Conservation (phyloP, 352 stramenopile genomes). For the Halophytophthora batemanensis region DNA sequence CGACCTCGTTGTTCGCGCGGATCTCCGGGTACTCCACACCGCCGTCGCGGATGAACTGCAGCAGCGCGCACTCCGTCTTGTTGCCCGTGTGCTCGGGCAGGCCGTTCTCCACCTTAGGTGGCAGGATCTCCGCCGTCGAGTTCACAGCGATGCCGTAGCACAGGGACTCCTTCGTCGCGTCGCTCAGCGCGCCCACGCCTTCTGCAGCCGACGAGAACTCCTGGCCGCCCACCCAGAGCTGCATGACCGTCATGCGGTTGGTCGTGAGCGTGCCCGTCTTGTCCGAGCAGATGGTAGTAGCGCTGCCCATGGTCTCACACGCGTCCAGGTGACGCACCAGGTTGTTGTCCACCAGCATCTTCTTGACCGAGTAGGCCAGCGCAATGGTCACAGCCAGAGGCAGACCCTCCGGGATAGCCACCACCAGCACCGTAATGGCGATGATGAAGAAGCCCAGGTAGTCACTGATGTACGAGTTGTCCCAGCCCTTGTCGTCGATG, state of each 20-base stretch:
- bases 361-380: constrained; percentile 91
- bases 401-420: constrained; percentile 95
- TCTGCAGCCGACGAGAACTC: constrained; percentile 40
- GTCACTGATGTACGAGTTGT: constrained; percentile 29
- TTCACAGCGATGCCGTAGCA: constrained; percentile 50
- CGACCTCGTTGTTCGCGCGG: constrained; percentile 31
- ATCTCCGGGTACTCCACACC: constrained; percentile 47
- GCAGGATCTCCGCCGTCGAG: constrained; percentile 58
- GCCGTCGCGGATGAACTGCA: constrained; percentile 52
- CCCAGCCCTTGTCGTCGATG: constrained; percentile 22
- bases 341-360: constrained; percentile 89
- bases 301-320: constrained; percentile 91
- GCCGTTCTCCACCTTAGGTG: constrained; percentile 40
- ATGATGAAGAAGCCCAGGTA: constrained; percentile 72
- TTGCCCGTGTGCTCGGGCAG: constrained; percentile 62
- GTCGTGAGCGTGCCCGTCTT: constrained; percentile 96
- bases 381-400: constrained; percentile 96
- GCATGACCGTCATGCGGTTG: constrained; percentile 95
- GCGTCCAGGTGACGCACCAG: constrained; percentile 80
- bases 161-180: constrained; percentile 35
- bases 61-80: constrained; percentile 63
- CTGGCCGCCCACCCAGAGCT: constrained; percentile 56
- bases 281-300: constrained; percentile 93
- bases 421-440: constrained; percentile 86
- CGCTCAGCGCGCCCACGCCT: constrained; percentile 22